A percentile compares a stretch with the other conserved stretches of the same genome.
These are phyloP conservation scores for Dalbergia cochinchinensis DNA, from an alignment of 306 rosid species.

Conservation along the genomic window DNA sequence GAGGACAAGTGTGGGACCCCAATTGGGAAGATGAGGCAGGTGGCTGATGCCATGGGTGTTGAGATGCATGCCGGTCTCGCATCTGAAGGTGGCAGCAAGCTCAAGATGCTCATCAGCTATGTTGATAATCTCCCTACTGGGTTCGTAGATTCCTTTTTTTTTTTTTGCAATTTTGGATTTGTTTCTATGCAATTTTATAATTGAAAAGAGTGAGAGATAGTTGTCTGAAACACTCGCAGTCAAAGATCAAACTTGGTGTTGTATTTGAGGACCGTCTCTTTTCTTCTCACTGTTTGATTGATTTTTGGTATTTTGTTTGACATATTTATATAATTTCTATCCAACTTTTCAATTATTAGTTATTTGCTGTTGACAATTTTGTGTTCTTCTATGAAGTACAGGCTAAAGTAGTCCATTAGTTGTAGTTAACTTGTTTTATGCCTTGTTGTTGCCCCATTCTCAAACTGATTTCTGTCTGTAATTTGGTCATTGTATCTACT, in stretches of 20 bases:
- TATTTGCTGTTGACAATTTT: neutral
- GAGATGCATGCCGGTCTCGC: conserved; percentile 99
- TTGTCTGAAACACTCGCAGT: conserved; percentile 15
- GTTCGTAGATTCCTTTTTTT: conserved; percentile 47
- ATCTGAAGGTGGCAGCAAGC: conserved; percentile 98
- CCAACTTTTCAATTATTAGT: neutral
- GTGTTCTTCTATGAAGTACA: neutral
- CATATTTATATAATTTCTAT: neutral
- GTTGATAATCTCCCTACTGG: conserved; percentile 98
- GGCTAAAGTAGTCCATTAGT: neutral
- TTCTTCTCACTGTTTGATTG: conserved; percentile 10
- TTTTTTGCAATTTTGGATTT: neutral
- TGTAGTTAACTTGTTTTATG: conserved; percentile 11
- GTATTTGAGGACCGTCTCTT: conserved; percentile 20
- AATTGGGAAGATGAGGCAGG: conserved; percentile 74
- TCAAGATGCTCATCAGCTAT: conserved; percentile 94
- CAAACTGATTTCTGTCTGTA: conserved; percentile 1
- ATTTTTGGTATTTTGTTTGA: conserved; percentile 20
- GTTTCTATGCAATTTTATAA: neutral
- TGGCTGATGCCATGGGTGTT: conserved; percentile 92
- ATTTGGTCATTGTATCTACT: conserved; percentile 19
- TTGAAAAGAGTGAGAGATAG: neutral
- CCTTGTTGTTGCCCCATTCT: neutral
- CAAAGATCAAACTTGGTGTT: neutral
- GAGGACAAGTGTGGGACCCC: conserved; percentile 86